Evolutionary conservation across 768 basidiomycete species (phyloP).

Genomic region (Panellus pusillus): DNA sequence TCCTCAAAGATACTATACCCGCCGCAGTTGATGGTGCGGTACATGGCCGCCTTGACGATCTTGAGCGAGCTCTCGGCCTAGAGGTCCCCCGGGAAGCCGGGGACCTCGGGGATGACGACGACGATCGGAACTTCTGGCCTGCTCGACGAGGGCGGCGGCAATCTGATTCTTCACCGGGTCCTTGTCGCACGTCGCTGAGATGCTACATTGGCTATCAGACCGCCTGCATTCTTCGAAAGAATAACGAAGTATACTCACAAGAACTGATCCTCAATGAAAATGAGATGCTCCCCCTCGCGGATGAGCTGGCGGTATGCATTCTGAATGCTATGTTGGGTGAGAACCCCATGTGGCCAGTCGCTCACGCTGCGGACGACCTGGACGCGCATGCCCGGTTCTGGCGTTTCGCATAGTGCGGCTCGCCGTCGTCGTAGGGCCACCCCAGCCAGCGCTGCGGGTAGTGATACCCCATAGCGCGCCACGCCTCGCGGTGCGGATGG

Average conservation of each 20-base stretch:
- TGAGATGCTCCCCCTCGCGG: constrained; percentile 79
- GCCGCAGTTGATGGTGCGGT: constrained; percentile 88
- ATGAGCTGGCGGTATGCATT: constrained; percentile 88
- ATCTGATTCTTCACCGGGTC: constrained; percentile 81
- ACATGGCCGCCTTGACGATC: constrained; percentile 87
- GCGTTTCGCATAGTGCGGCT: constrained; percentile 41
- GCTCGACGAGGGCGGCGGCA: constrained; percentile 76
- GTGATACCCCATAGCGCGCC: constrained; percentile 53
- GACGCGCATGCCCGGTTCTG: constrained; percentile 58
- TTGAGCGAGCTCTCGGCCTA: constrained; percentile 63
- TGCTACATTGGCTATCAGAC: constrained; percentile 42
- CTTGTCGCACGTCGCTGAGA: constrained; percentile 66
- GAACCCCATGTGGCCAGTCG: constrained; percentile 94
- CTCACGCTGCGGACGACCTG: constrained; percentile 85
- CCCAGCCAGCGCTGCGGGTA: constrained; percentile 71
- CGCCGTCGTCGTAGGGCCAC: constrained; percentile 32
- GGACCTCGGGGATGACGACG: constrained; percentile 86
- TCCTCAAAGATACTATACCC: constrained; percentile 85
- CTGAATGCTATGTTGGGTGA: constrained; percentile 90
- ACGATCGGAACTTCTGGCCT: constrained; percentile 81
- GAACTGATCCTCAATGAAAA: constrained; percentile 95
- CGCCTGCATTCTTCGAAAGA: not conserved
- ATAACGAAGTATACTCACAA: constrained; percentile 53
- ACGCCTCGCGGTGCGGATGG: constrained; percentile 70
- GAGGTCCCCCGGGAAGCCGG: constrained; percentile 83